Evolutionary conservation across 331 rosid genomes (phyloP), one percentile per base, ranked within the genome.

Genomic region (Ulmus americana): DNA sequence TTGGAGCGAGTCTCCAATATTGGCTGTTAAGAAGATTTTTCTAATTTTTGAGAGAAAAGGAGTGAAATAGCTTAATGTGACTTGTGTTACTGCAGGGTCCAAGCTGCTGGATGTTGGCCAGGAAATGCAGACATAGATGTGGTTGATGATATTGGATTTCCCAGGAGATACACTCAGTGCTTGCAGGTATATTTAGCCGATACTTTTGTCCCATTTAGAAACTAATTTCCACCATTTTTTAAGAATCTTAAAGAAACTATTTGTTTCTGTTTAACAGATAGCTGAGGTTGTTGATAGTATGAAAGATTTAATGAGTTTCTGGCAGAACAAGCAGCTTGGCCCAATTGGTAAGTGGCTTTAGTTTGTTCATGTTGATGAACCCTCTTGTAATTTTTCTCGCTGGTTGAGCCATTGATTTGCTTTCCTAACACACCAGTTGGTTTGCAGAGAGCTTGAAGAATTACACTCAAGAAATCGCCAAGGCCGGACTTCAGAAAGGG

Each of bases 231-330:
- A 63, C 41, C 52, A 10, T 52, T 68, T 20, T 62, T 0, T 28
- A 9, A 10, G 42, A 10, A 46, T 39, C 52, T 59, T 41, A 12
- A 49, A 28, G 9, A 56, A 41, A 15, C 39, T 13, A 7, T 47
- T 14, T 47, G 28, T 38, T 47, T 6, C 44, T 39, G 6, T 39
- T 49, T 63, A 41, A 69, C 73, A 65, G 80, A 45, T 76, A 10
- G 76, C 65, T 59, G 76, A 70, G 61, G 44, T 65, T 20, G 63
- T 60, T 39, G 16, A 65, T 18, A 52, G 38, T 38, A 58, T 65
- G 73, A 70, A 65, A 65, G 73, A 65, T 61, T 61, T 76, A 54
- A 70, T 70, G 76, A 65, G 55, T 15, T 54, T 70, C 47, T 70
- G 64, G 52, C 59, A 7, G 48, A 12, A 16, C 48, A 70, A 53